phyloP scores from a whole-genome alignment of 2,329 filamentous ascomycete genomes.

The Hypoxylon sp. region DNA sequence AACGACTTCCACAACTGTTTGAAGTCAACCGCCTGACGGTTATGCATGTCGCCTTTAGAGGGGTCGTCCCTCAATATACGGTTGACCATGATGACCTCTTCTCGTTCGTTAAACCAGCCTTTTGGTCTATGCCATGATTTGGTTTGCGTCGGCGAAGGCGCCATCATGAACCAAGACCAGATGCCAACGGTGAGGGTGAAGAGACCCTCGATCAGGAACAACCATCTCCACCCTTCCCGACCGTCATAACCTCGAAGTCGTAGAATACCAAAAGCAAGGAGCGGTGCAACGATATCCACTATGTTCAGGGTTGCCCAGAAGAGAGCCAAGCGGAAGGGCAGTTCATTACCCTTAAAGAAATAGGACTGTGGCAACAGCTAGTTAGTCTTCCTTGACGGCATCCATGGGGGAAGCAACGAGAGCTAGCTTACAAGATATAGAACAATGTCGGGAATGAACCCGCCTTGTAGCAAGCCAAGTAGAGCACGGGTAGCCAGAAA shows the following conservation, averaged over 20 bases:
- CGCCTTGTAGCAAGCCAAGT: conserved; percentile 55
- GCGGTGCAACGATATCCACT: conserved; percentile 53
- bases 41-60: conserved; percentile 73
- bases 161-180: conserved; percentile 63
- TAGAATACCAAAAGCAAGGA: conserved; percentile 55
- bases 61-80: conserved; percentile 72
- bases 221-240: conserved; percentile 61
- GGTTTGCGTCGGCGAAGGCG: conserved; percentile 64
- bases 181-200: conserved; percentile 60
- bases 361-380: conserved; percentile 45
- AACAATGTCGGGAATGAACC: conserved; percentile 56
- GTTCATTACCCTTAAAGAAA: conserved; percentile 55
- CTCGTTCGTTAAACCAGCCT: conserved; percentile 74
- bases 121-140: conserved; percentile 70
- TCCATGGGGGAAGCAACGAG: background rate
- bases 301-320: conserved; percentile 55
- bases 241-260: conserved; percentile 57
- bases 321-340: conserved; percentile 54
- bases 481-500: conserved; percentile 54
- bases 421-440: conserved; percentile 51
- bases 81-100: conserved; percentile 75
- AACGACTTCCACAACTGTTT: conserved; percentile 65
- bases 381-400: conserved; percentile 5
- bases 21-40: conserved; percentile 65
- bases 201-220: conserved; percentile 68